A percentile compares a stretch with the other conserved stretches of the same genome.
Conservation (phyloP, 2,329 filamentous ascomycete species). For the Mycogone perniciosa region DNA sequence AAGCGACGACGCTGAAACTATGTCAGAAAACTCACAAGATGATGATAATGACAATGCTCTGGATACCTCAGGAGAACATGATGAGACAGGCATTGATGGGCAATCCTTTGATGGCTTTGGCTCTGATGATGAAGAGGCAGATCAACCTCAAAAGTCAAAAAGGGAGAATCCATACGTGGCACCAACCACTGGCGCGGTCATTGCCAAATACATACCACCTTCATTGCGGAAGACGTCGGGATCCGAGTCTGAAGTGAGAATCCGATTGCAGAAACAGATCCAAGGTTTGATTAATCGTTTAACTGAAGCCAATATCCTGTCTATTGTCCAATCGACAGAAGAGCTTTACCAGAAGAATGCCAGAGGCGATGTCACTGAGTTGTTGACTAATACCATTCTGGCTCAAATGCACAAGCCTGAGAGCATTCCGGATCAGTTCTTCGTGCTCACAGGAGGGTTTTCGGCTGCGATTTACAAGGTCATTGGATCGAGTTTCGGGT, state of each 20-base stretch:
- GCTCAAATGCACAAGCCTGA: constrained; percentile 75
- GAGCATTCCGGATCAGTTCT: constrained; percentile 76
- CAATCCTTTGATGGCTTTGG: constrained; percentile 37
- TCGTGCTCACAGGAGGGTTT: constrained; percentile 87
- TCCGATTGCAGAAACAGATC: constrained; percentile 67
- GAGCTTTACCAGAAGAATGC: constrained; percentile 77
- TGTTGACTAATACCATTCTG: constrained; percentile 69
- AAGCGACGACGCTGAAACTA: constrained; percentile 18
- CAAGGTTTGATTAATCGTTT: constrained; percentile 90
- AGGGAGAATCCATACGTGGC: constrained; percentile 88
- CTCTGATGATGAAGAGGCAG: constrained; percentile 24
- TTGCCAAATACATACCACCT: constrained; percentile 80
- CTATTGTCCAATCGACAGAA: constrained; percentile 77
- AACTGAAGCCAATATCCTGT: constrained; percentile 82
- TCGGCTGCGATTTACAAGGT: constrained; percentile 82
- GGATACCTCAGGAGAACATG: constrained; percentile 22
- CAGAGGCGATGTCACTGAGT: constrained; percentile 80
- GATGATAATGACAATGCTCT: constrained; percentile 21
- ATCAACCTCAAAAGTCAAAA: constrained; percentile 38
- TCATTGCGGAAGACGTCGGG: constrained; percentile 62
- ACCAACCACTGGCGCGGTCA: constrained; percentile 45
- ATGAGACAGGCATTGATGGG: constrained; percentile 22
- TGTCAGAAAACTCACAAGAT: constrained; percentile 14
- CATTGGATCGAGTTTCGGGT: constrained; percentile 82
- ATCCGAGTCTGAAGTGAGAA: constrained; percentile 60